These are phyloP conservation scores for Russula sp. DNA, from an alignment of 768 basidiomycete genomes.

Conservation along the genomic window DNA sequence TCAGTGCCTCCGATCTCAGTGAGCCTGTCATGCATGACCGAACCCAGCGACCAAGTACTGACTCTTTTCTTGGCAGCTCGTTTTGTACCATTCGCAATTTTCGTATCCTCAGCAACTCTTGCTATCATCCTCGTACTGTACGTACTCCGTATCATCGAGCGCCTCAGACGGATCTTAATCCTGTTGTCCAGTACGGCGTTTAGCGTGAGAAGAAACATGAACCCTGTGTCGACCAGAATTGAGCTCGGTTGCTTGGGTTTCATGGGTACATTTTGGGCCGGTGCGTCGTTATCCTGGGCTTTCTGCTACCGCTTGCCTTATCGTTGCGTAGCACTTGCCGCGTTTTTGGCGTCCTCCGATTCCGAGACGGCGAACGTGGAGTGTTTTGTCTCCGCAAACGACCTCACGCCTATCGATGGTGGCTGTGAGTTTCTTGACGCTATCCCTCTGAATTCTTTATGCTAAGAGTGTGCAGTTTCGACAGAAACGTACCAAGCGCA, in stretches of 20 bases:
- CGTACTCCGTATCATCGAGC: constrained; percentile 26
- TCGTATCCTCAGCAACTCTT: constrained; percentile 65
- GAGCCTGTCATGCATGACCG: constrained; percentile 26
- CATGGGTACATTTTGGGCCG: constrained; percentile 71
- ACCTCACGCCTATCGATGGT: constrained; percentile 48
- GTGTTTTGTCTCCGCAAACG: constrained; percentile 55
- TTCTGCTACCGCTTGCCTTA: not conserved
- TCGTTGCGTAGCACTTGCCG: constrained; percentile 54
- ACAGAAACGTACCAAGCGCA: constrained; percentile 87
- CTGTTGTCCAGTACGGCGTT: constrained; percentile 47
- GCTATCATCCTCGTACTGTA: constrained; percentile 62
- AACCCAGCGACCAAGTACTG: not conserved
- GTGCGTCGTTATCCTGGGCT: constrained; percentile 34
- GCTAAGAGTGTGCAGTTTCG: constrained; percentile 43
- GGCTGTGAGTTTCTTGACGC: constrained; percentile 47
- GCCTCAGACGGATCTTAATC: constrained; percentile 8
- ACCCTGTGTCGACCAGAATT: constrained; percentile 72
- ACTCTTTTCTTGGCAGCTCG: constrained; percentile 45
- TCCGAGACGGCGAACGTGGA: constrained; percentile 76
- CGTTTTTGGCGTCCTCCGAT: constrained; percentile 65
- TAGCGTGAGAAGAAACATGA: constrained; percentile 55
- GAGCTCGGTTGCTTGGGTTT: constrained; percentile 68
- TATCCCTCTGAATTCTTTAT: not conserved
- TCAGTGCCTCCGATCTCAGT: constrained; percentile 78
- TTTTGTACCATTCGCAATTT: constrained; percentile 81